These are phyloP conservation scores for Xylaria sp. DNA, from an alignment of 2,329 filamentous ascomycete species.

Conservation along the genomic window DNA sequence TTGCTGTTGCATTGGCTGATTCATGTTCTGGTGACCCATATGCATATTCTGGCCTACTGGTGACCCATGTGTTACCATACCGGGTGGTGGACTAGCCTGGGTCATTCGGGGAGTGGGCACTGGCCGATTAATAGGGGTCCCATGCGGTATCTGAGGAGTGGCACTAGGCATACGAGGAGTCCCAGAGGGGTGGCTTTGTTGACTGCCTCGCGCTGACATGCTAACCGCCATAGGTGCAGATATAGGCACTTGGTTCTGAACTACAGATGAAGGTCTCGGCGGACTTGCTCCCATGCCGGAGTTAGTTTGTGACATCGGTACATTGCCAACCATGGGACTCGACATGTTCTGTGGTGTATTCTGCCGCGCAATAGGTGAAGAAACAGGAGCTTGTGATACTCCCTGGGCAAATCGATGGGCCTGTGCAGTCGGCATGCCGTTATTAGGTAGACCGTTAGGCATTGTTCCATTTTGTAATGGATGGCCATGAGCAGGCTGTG, in stretches of 20 bases:
- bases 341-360: constrained; percentile 73
- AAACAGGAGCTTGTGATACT: constrained; percentile 71
- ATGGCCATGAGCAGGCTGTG: constrained; percentile 58
- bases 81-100: constrained; percentile 70
- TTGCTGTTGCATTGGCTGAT: constrained; percentile 42
- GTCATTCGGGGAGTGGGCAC: constrained; percentile 70
- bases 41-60: constrained; percentile 66
- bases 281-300: constrained; percentile 77
- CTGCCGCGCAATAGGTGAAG: constrained; percentile 74
- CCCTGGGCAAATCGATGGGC: constrained; percentile 64
- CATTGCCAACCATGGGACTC: constrained; percentile 71
- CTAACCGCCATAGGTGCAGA: constrained; percentile 69
- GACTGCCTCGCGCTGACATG: constrained; percentile 73
- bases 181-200: constrained; percentile 72
- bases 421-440: constrained; percentile 56
- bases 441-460: constrained; percentile 55
- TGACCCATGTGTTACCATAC: constrained; percentile 67
- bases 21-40: constrained; percentile 59
- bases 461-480: constrained; percentile 55
- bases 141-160: constrained; percentile 70
- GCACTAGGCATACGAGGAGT: constrained; percentile 71
- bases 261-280: constrained; percentile 72
- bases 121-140: constrained; percentile 67
- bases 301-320: constrained; percentile 72
- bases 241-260: constrained; percentile 68